Percentiles rank a stretch among this genome's conserved stretches.
Evolutionary conservation across 2,329 filamentous ascomycete species (phyloP).

Genomic region (Graphium sp.): DNA sequence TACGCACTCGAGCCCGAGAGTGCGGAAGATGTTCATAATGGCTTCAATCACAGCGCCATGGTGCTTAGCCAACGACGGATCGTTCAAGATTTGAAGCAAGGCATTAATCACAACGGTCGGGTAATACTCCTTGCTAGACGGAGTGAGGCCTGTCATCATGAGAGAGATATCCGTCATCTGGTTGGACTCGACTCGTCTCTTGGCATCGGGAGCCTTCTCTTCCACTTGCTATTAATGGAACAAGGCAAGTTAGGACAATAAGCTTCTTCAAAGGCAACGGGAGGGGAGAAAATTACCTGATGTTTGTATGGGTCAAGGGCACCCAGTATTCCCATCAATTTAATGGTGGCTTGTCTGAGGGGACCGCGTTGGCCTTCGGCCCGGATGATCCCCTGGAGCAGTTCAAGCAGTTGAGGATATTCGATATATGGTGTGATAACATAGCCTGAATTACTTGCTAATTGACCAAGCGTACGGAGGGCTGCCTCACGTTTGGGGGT

Average conservation of each 20-base stretch:
- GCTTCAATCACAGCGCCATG: constrained; percentile 92
- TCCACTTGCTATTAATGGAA: constrained; percentile 49
- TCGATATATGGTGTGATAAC: constrained; percentile 93
- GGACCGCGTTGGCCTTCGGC: constrained; percentile 72
- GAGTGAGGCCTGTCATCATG: constrained; percentile 94
- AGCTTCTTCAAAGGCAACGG: background rate
- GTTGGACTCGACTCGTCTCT: constrained; percentile 44
- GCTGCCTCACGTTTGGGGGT: constrained; percentile 82
- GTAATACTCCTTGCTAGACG: constrained; percentile 96
- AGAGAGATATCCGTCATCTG: constrained; percentile 83
- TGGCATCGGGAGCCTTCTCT: constrained; percentile 70
- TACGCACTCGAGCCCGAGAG: constrained; percentile 87
- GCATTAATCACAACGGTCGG: constrained; percentile 97
- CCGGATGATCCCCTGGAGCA: constrained; percentile 86
- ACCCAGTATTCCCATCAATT: constrained; percentile 86
- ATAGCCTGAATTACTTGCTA: constrained; percentile 93
- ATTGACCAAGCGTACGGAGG: constrained; percentile 73
- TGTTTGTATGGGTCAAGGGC: constrained; percentile 94
- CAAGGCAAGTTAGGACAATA: background rate
- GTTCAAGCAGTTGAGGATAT: constrained; percentile 82
- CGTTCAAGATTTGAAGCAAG: constrained; percentile 78
- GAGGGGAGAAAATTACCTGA: constrained; percentile 31
- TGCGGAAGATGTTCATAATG: constrained; percentile 98
- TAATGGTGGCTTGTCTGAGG: constrained; percentile 85
- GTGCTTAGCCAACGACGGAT: constrained; percentile 75